Conservation (phyloP, 1,139 yeast species). For the Saccharomyces hybrid region DNA sequence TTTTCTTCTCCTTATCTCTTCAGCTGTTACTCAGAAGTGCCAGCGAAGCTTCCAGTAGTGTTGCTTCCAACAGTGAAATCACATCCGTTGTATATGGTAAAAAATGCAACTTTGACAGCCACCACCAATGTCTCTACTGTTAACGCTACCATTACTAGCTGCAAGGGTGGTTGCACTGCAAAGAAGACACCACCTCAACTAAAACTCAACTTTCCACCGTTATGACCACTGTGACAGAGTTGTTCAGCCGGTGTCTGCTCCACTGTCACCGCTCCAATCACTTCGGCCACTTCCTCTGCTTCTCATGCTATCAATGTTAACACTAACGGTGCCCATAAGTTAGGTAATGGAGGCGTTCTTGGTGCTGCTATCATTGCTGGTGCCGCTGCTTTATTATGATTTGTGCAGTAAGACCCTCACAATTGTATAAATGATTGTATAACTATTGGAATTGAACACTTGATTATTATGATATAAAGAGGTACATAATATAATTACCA, state of each 20-base stretch:
- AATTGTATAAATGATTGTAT: not conserved
- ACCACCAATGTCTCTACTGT: not conserved
- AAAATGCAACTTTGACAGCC: not conserved
- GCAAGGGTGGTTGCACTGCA: not conserved
- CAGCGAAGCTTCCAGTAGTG: too few species aligned
- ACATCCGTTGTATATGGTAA: too few species aligned
- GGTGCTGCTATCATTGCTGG: conserved; percentile 2
- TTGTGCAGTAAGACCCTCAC: not conserved
- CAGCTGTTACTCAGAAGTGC: conserved; percentile 29
- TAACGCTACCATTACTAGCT: not conserved
- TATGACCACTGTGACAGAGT: not conserved
- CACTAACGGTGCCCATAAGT: conserved; percentile 1
- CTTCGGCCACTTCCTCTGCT: conserved; percentile 1
- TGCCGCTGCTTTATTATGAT: conserved; percentile 4
- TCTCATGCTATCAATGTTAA: conserved; percentile 1
- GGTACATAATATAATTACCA: not conserved
- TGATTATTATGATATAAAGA: not conserved
- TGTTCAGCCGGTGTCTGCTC: not conserved
- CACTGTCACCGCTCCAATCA: not conserved
- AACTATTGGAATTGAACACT: not conserved
- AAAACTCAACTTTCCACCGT: not conserved
- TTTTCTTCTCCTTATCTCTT: too few species aligned
- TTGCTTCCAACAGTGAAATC: too few species aligned
- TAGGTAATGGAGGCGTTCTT: not conserved
- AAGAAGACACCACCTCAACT: not conserved